Evolutionary conservation across 805 yeast genomes (phyloP).

Genomic region (Wickerhamiella allomyrinae): DNA sequence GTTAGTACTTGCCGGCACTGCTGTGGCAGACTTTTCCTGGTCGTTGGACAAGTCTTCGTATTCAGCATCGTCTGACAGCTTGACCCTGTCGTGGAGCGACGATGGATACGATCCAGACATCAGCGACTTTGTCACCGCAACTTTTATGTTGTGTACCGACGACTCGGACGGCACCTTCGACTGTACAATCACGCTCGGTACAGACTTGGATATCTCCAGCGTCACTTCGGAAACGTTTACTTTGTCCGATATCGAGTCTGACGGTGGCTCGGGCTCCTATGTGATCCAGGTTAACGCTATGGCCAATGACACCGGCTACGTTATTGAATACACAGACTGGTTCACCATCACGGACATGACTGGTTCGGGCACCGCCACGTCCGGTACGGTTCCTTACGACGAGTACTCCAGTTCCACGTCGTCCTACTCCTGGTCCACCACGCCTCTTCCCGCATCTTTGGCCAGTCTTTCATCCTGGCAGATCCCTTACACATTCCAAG

Average conservation of each 20-base stretch:
- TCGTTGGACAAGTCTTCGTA: slow-evolving; percentile 10
- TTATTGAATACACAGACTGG: slow-evolving; percentile 12
- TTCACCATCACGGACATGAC: slow-evolving; percentile 58
- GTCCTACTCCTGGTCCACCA: slow-evolving; percentile 9
- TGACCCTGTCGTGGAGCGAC: slow-evolving; percentile 43
- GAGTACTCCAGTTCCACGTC: neutral
- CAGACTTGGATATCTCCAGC: slow-evolving; percentile 19
- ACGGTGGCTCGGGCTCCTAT: slow-evolving; percentile 52
- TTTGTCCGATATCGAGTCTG: slow-evolving; percentile 30
- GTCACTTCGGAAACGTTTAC: slow-evolving; percentile 26
- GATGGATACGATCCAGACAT: slow-evolving; percentile 37
- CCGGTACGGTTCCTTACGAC: slow-evolving; percentile 4
- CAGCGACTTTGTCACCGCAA: slow-evolving; percentile 30
- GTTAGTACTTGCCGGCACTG: neutral
- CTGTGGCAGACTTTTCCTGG: slow-evolving; percentile 14
- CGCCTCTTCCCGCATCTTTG: slow-evolving; percentile 35
- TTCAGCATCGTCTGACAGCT: slow-evolving; percentile 14
- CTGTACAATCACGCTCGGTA: slow-evolving; percentile 20
- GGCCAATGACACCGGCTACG: slow-evolving; percentile 41
- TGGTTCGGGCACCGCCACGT: slow-evolving; percentile 31
- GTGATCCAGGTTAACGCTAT: slow-evolving; percentile 54
- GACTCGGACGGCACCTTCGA: slow-evolving; percentile 32
- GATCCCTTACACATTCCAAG: slow-evolving; percentile 61
- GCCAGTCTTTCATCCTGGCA: slow-evolving; percentile 27
- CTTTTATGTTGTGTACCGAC: slow-evolving; percentile 58